Evolutionary conservation across 2,329 filamentous ascomycete genomes (phyloP), one percentile per base, ranked within the genome.

Genomic region (Blumeriella jaapii): DNA sequence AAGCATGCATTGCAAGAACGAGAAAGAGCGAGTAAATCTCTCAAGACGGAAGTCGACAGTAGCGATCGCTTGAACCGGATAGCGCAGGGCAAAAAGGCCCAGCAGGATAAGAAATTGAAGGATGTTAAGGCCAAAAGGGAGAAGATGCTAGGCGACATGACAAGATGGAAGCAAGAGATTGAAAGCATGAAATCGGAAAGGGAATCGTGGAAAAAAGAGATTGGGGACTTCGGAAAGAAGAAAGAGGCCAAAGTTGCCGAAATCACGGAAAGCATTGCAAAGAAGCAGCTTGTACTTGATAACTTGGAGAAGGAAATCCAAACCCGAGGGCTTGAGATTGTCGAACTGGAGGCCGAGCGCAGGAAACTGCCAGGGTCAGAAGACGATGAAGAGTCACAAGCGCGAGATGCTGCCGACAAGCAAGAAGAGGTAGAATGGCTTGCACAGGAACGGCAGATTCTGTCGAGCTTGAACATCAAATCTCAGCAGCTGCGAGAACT

Each of bases 1-100:
- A 78, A 72, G 50, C 78, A 79, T 42, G 69, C 78, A 13, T 67
- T 91, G 35, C 91, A 83, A 55, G 84, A 93, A 53, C 94, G 93
- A 57, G 89, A 96, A 46, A 85, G 93, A 51, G 82, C 78, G 32
- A 95, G 85, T 31, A 78, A 83, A 28, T 85, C 86, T 53, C 61
- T 95, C 35, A 84, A 82, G 52, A 80, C 80, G 43, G 79, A 89
- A 53, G 78, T 93, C 34, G 78, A 83, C 34, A 74, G 73, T 29
- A 74, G 87, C 5, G 85, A 93, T 56, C 76, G 84, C 34, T 69
- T 82, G 45, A 94, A 93, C 63, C 76, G 85, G 30, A 71, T 76
- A 4, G 80, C 83, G 1, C 81, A 93, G 54, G 82, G 80, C 44
- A 79, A 82, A 41, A 82, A 80, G 48, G 68, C 72, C 1, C 83